These are phyloP conservation scores for Lichtheimia corymbifera DNA, from an alignment of 371 early-diverging fungal species.

Conservation along the genomic window DNA sequence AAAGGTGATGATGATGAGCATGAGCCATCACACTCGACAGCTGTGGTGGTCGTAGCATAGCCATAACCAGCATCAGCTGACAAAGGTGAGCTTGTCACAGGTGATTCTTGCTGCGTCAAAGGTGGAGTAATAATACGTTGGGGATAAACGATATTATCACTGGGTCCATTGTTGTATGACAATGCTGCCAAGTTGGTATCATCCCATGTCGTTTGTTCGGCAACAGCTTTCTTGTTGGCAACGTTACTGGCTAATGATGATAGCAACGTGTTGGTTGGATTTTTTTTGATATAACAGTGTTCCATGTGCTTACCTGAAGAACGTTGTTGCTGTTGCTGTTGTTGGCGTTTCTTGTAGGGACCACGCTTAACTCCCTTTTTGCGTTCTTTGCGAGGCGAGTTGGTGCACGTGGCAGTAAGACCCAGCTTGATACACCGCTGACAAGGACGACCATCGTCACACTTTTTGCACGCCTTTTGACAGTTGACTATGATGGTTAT, in stretches of 20 bases:
- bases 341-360: conserved; percentile 70
- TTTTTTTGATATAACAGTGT: background rate
- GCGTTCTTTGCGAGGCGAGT: conserved; percentile 84
- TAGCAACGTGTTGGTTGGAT: no score
- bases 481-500: conserved; percentile 71
- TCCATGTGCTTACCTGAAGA: background rate
- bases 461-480: conserved; percentile 93
- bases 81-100: conserved; percentile 11
- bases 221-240: background rate
- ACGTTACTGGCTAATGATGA: background rate
- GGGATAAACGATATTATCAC: background rate
- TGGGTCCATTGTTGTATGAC: background rate
- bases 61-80: conserved; percentile 5
- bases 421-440: conserved; percentile 81
- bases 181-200: background rate
- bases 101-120: conserved; percentile 14
- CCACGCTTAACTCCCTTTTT: conserved; percentile 86
- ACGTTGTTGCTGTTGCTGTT: background rate
- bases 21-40: background rate
- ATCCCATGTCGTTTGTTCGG: background rate
- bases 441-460: conserved; percentile 88
- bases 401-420: conserved; percentile 71
- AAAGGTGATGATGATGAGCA: background rate
- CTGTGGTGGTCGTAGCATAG: background rate
- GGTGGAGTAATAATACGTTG: conserved; percentile 4